Evolutionary conservation across 2,329 filamentous ascomycete genomes (phyloP), one percentile per base, ranked within the genome.

Genomic region (Rutstroemia sydowiana): DNA sequence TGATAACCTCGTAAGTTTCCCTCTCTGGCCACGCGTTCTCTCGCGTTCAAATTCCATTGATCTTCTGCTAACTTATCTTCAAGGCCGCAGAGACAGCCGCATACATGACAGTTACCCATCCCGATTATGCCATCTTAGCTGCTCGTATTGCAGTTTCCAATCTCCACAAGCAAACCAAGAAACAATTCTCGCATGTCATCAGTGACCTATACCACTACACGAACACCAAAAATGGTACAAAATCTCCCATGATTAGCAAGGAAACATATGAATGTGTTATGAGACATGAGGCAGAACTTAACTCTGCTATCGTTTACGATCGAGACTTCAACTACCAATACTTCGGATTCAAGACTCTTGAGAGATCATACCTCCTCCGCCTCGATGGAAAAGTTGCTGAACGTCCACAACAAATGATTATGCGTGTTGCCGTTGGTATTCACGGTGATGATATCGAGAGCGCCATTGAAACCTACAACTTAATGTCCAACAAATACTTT

Each of bases 311-410:
- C 69, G 92, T 98, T 65, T 98, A 97, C 66, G 93, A 98, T 75
- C 87, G 93, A 63, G 93, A 98, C 70, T 98, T 98, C 81, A 96
- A 97, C 81, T 98, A 98, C 77, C 93, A 98, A 76, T 98, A 95
- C 76, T 98, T 98, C 66, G 93, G 93, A 59, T 98, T 98, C 84
- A 98, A 98, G 82, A 98, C 93, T 7, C 77, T 98, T 36, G 93
- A 98, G 77, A 85, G 93, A 55, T 98, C 93, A 66, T 98, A 98
- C 68, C 85, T 98, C 48, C 84, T 98, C 61, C 91, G 95, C 68
- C 87, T 97, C 60, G 81, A 96, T 65, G 91, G 90, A 69, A 95
- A 96, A 75, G 89, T 97, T 67, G 92, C 91, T 48, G 93, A 98
- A 76, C 84, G 93, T 65, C 93, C 93, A 41, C 93, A 98, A 73